A percentile compares a stretch with the other conserved stretches of the same genome.
Evolutionary conservation across 1,284 basidiomycete genomes (phyloP).

Genomic region (Leccinum pachyderme): DNA sequence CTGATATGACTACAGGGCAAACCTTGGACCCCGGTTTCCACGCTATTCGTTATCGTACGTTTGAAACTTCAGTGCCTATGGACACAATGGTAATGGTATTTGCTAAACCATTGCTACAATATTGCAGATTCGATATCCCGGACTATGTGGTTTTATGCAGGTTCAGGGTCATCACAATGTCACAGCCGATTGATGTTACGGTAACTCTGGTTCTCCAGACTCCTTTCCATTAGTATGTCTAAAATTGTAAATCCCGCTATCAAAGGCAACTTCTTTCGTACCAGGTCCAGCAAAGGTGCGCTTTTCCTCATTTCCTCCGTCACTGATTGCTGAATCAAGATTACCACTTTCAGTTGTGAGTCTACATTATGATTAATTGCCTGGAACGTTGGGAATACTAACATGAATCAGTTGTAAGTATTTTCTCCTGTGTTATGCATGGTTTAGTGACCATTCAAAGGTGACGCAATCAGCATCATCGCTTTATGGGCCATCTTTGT

Average conservation of each 20-base stretch:
- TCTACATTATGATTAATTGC: neutral
- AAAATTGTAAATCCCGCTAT: neutral
- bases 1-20: constrained; percentile 9
- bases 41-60: constrained; percentile 9
- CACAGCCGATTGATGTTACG: no score
- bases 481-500: neutral
- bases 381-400: neutral
- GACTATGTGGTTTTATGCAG: constrained; percentile 7
- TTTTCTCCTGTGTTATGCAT: no score
- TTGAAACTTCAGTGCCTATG: neutral
- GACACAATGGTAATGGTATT: neutral
- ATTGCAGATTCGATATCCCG: constrained; percentile 10
- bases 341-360: constrained; percentile 1
- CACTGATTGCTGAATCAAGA: neutral
- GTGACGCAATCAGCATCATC: neutral
- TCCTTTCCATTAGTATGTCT: constrained; percentile 1
- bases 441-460: neutral
- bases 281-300: constrained; percentile 3
- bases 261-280: constrained; percentile 7
- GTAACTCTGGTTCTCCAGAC: neutral
- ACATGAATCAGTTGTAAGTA: constrained; percentile 9
- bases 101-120: neutral
- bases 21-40: constrained; percentile 13
- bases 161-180: neutral
- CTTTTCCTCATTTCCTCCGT: neutral